Evolutionary conservation across 371 early-diverging fungal species (phyloP), one percentile per base, ranked within the genome.

Genomic region (Funneliformis caledonium): DNA sequence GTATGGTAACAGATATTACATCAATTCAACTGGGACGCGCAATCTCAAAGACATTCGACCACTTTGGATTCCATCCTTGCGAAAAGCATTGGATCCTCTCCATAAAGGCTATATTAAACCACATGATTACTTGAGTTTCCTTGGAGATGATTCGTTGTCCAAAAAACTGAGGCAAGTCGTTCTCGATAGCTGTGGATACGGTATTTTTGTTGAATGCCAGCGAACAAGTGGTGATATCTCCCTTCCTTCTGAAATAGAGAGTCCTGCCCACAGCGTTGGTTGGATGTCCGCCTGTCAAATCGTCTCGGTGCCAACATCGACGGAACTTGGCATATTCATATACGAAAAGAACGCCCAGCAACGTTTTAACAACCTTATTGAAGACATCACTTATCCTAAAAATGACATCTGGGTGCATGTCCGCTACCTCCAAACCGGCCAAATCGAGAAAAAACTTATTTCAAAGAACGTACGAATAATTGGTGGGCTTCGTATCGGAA

Each of bases 271-370:
- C 45, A 3, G 19, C 3, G 70, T 47, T 69, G 70, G 70, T 69
- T 69, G 70, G 70, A 69, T 69, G 70, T 69, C 70, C n/a, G 47
- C 22, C 10, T 69, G 70, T 16, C 70, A 69, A 69, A 69, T 69
- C 19, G 22, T 69, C n/a, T 69, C 70, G 45, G 70, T 69, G 2
- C 70, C 70, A 5, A n/a, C 26, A 69, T 37, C 45, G 70, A 22
- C 33, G 1, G 70, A 69, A n/a, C 70, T 69, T 69, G 70, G 70
- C 37, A 45, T 69, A 69, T 47, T 69, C 70, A 19, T 8, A 47
- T 64, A 64, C 11, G 64, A 64, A 9, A 60, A 60, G 60, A 22
- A 60, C 8, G 26, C 64, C 4, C 70, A 69, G 10, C n/a, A 14
- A 43, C n/a, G 19, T 8, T 45, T 42, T 4, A 22, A 47, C n/a